Percentiles rank a stretch among this genome's conserved stretches.
These are phyloP conservation scores for Gigaspora rosea DNA, from an alignment of 192 early-diverging fungal genomes.

Conservation along the genomic window DNA sequence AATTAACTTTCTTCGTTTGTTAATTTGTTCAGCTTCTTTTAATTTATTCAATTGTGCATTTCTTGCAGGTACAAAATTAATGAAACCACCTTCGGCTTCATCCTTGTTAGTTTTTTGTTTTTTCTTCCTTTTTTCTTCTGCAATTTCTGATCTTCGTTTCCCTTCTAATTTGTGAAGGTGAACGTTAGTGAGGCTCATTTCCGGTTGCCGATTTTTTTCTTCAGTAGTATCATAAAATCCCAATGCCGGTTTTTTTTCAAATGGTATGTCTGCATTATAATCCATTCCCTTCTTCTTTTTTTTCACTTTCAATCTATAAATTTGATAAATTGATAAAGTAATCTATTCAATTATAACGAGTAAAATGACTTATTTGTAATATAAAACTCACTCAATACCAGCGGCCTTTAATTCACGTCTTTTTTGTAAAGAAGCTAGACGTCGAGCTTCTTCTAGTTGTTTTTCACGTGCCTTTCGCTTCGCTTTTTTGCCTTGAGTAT, in stretches of 20 bases:
- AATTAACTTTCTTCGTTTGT: conserved; percentile 74
- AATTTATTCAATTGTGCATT: conserved; percentile 49
- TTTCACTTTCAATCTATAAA: conserved; percentile 50
- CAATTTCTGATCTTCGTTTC: conserved; percentile 79
- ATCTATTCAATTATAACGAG: not conserved
- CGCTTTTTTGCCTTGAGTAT: conserved; percentile 99
- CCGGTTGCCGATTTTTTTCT: conserved; percentile 69
- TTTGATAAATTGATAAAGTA: conserved; percentile 1
- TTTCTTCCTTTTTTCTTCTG: conserved; percentile 79
- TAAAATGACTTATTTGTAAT: not conserved
- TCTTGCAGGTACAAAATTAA: conserved; percentile 59
- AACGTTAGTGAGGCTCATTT: conserved; percentile 68
- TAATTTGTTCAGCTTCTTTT: conserved; percentile 71
- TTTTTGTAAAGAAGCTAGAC: conserved; percentile 90
- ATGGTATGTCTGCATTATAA: conserved; percentile 96
- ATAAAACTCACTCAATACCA: conserved; percentile 74
- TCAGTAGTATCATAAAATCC: conserved; percentile 94
- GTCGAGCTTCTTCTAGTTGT: conserved; percentile 93
- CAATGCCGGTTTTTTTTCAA: conserved; percentile 80
- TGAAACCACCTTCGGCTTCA: conserved; percentile 52
- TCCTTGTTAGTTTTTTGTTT: conserved; percentile 74
- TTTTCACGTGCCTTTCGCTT: conserved; percentile 98
- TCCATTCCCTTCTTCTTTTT: conserved; percentile 82
- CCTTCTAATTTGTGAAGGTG: conserved; percentile 82
- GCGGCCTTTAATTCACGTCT: conserved; percentile 94